These are phyloP conservation scores for Ceratobasidium sp. DNA, from an alignment of 1,284 basidiomycete species.

Conservation along the genomic window DNA sequence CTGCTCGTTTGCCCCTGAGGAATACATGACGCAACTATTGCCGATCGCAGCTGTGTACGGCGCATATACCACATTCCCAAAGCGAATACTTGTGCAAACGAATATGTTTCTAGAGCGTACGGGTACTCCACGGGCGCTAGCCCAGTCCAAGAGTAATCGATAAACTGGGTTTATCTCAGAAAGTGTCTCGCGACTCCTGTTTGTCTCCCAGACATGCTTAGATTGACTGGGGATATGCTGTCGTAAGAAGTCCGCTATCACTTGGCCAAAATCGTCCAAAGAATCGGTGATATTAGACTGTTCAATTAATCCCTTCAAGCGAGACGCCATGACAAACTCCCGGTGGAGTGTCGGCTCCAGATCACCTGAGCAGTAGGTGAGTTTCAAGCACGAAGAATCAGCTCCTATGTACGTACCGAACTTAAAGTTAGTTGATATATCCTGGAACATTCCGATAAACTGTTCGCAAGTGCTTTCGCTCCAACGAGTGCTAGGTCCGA, in stretches of 20 bases:
- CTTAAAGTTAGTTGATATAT: constrained; percentile 7
- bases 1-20: background rate
- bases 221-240: background rate
- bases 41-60: background rate
- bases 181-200: background rate
- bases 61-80: background rate
- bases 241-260: background rate
- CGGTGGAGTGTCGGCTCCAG: constrained; percentile 21
- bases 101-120: background rate
- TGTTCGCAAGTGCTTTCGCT: constrained; percentile 30
- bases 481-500: constrained; percentile 26
- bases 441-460: constrained; percentile 36
- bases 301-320: background rate
- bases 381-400: background rate
- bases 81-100: background rate
- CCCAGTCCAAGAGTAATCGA: background rate
- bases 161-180: background rate
- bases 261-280: background rate
- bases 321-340: background rate
- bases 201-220: background rate
- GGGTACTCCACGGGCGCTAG: background rate
- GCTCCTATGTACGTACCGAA: constrained; percentile 28
- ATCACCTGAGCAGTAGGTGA: background rate
- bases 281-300: background rate
- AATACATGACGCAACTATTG: background rate